Base-by-base conservation (phyloP, 2,329 filamentous ascomycete genomes). In the Diaporthe vaccinii region DNA sequence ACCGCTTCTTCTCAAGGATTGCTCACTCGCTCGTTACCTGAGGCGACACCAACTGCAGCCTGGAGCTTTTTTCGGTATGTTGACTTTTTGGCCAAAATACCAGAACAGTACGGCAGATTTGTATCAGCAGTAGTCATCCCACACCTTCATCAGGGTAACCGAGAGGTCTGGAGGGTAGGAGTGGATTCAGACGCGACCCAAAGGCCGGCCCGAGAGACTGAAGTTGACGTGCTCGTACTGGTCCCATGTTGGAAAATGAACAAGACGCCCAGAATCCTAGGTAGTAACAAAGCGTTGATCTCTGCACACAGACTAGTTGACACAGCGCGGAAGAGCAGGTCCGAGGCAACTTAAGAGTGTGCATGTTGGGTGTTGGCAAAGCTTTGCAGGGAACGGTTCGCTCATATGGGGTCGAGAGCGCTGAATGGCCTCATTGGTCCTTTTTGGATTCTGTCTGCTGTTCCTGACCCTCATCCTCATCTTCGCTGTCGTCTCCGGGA, bases 271-370 rank as follows among this genome's bases (percentile, higher is more conserved):
- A 80, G 78, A 76, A 80, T 82, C 84, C 85, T 84, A 82, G 84
- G 85, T 83, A 79, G 79, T 82, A 82, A 80, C 79, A 83, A 84
- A 84, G 86, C 83, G 81, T 80, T 85, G 75, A 90, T 98, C 89
- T 98, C 89, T 94, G 95, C 95, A 97, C 93, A 92, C 91, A 94
- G 95, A 98, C 95, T 97, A 92, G 96, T 97, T 92, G 93, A 92
- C 94, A 95, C 91, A 91, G 92, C 92, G 96, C 90, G 90, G 93
- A 89, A 86, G 87, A 90, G 89, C 88, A 88, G 84, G 86, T 91
- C 90, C 73, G 90, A 95, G 95, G 91, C 94, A 98, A 97, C 95
- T 98, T 94, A 98, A 98, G 93, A 94, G 94, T 93, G 94, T 96
- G 95, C 95, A 94, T 46, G 61, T n/a, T 39, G 41, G 41, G 36